Percentiles rank a stretch among this genome's conserved stretches.
These are phyloP conservation scores for Hymenoscyphus fructigenus DNA, from an alignment of 2,329 filamentous ascomycete species.

Conservation along the genomic window DNA sequence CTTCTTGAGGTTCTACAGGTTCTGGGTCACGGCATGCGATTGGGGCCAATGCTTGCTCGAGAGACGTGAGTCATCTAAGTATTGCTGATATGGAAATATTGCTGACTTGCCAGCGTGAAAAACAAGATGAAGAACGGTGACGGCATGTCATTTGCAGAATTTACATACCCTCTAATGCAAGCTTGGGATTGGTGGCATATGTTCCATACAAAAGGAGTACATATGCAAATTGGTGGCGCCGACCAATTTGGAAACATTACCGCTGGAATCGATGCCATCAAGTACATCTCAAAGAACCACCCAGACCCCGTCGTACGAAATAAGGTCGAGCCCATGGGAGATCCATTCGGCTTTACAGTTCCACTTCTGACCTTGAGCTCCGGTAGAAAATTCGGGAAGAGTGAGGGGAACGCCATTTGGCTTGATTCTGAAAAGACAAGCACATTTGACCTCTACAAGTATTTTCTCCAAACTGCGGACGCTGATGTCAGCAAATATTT, in stretches of 20 bases:
- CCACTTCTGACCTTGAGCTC: slow-evolving; percentile 83
- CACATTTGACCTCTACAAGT: slow-evolving; percentile 84
- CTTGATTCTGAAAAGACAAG: slow-evolving; percentile 79
- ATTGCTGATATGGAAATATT: neutral
- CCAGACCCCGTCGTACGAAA: slow-evolving; percentile 46
- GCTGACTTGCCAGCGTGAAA: slow-evolving; percentile 55
- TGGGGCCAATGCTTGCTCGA: slow-evolving; percentile 84
- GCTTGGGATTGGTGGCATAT: slow-evolving; percentile 96
- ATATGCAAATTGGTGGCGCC: slow-evolving; percentile 90
- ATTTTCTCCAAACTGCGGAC: slow-evolving; percentile 82
- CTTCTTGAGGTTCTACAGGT: slow-evolving; percentile 74
- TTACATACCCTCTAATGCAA: slow-evolving; percentile 89
- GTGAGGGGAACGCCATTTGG: slow-evolving; percentile 91
- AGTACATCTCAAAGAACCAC: slow-evolving; percentile 64
- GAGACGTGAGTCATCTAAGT: slow-evolving; percentile 67
- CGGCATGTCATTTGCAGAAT: slow-evolving; percentile 93
- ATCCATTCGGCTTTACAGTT: slow-evolving; percentile 82
- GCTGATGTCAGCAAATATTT: slow-evolving; percentile 78
- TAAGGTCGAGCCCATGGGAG: slow-evolving; percentile 41
- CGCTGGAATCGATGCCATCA: slow-evolving; percentile 82
- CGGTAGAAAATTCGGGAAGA: slow-evolving; percentile 93
- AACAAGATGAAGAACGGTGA: slow-evolving; percentile 80
- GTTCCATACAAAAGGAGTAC: slow-evolving; percentile 65
- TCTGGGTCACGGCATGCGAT: slow-evolving; percentile 69
- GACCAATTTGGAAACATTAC: slow-evolving; percentile 98